phyloP scores from a whole-genome alignment of 768 basidiomycete genomes.

The Russula virescens region DNA sequence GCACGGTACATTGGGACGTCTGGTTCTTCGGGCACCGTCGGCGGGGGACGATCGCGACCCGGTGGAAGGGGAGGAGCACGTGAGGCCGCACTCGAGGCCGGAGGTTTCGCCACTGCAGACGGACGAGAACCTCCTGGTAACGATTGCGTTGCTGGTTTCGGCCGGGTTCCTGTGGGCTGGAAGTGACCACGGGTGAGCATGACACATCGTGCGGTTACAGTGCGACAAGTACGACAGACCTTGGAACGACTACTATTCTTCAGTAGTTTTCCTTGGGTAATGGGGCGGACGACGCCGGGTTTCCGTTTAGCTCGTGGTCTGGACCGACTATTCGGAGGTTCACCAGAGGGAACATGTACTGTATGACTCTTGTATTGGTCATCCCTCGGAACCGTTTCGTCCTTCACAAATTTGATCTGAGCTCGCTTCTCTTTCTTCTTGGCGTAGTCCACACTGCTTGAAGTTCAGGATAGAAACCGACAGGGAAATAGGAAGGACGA shows the following conservation, averaged over 20 bases:
- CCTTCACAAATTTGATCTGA: conserved; percentile 81
- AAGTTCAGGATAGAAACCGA: background rate
- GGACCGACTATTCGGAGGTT: conserved; percentile 75
- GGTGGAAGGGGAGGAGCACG: conserved; percentile 43
- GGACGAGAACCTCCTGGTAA: conserved; percentile 53
- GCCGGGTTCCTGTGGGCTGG: conserved; percentile 29
- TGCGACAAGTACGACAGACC: conserved; percentile 23
- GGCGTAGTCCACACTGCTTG: conserved; percentile 72
- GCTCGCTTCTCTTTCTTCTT: conserved; percentile 98
- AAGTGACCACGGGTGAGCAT: conserved; percentile 7
- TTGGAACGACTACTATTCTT: conserved; percentile 69
- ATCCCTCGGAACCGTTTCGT: conserved; percentile 72
- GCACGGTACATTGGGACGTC: conserved; percentile 75
- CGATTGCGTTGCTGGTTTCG: conserved; percentile 56
- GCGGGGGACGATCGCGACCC: conserved; percentile 42
- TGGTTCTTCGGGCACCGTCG: conserved; percentile 50
- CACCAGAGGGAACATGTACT: conserved; percentile 84
- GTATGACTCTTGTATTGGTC: conserved; percentile 93
- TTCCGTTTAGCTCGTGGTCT: conserved; percentile 83
- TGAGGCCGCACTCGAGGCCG: conserved; percentile 34
- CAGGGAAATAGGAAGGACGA: conserved; percentile 17
- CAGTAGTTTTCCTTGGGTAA: conserved; percentile 78
- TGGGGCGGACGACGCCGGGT: conserved; percentile 77
- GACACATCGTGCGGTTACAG: background rate
- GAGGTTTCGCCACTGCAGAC: conserved; percentile 32